phyloP scores from a whole-genome alignment of 345 rosid genomes.

The Eucalyptus curtisii region DNA sequence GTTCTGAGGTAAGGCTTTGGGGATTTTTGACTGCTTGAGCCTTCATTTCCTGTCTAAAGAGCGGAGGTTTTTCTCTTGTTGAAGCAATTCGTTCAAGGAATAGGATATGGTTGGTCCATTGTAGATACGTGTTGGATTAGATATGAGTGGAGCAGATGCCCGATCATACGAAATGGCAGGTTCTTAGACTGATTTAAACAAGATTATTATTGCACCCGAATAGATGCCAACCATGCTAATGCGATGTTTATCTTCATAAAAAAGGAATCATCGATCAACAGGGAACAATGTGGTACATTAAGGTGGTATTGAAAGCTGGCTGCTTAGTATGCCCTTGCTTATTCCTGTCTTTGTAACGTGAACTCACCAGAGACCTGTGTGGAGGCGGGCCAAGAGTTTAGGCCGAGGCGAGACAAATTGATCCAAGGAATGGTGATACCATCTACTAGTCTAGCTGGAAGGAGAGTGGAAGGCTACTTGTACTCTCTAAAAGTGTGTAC shows the following conservation, averaged over 20 bases:
- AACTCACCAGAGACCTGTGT: background rate
- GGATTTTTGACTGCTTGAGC: background rate
- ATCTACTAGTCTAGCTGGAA: background rate
- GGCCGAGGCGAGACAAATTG: background rate
- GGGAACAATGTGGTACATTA: background rate
- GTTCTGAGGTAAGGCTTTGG: conserved; percentile 37
- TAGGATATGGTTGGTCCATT: background rate
- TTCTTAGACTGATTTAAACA: background rate
- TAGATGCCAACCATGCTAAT: background rate
- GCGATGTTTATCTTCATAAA: background rate
- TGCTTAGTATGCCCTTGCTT: background rate
- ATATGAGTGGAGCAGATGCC: background rate
- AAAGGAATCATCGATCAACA: background rate
- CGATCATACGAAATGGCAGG: background rate
- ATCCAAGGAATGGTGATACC: background rate
- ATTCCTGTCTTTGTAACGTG: background rate
- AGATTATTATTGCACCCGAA: background rate
- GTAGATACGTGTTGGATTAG: background rate
- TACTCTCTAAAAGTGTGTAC: background rate
- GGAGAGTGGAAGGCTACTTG: background rate
- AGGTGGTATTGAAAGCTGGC: background rate
- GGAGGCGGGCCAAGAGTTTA: background rate
- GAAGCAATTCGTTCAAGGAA: background rate
- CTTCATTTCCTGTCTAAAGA: background rate
- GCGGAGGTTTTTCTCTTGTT: background rate